Base-by-base conservation (phyloP, 1,139 yeast genomes). In the Candida frijolesensis region DNA sequence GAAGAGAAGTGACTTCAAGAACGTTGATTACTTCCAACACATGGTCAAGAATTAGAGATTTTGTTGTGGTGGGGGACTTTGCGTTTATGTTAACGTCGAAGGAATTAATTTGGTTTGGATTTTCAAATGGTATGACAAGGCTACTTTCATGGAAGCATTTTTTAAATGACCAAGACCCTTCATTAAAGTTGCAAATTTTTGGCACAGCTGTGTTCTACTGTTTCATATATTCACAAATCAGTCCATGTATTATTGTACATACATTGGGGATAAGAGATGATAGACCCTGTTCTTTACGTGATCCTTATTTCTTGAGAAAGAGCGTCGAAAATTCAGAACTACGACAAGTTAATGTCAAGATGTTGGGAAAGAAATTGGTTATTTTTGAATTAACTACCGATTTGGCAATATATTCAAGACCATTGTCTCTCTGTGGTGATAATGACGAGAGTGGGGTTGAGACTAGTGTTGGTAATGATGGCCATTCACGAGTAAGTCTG, bases 81-180 rank as follows among this genome's bases (percentile, higher is more conserved):
- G 69, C 74, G 11, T 73, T 84, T 37, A 53, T 85, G 11, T 64
- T 86, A 15, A 85, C 92, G 0, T 77, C 89, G 0, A 81, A 76
- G 54, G 94, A 87, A 60, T 52, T 86, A 11, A 78, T 84, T 1
- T 66, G 86, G 70, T 59, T 83, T 14, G 68, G 70, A 45, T 55
- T 72, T 1, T 47, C 51, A 1, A 53, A 57, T 0, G 48, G 54
- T 2, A 56, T 71, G 3, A 66, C 66, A 38, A 72, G 87, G 51
- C 53, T 82, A 8, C 59, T 89, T 2, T 79, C 91, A 0, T 86
- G 92, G 90, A 85, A 84, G 52, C 96, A 89, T 64, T 79, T 71
- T 53, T 66, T 86, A 43, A 75, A 77, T 43, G 75, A 79, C 10
- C 53, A 62, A 0, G 96, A 89, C 57, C 79, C 82, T 1, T 78